Percentiles rank a stretch among this genome's conserved stretches.
These are phyloP conservation scores for Nicotiana otophora DNA, from an alignment of 257 asterid genomes.

Conservation along the genomic window DNA sequence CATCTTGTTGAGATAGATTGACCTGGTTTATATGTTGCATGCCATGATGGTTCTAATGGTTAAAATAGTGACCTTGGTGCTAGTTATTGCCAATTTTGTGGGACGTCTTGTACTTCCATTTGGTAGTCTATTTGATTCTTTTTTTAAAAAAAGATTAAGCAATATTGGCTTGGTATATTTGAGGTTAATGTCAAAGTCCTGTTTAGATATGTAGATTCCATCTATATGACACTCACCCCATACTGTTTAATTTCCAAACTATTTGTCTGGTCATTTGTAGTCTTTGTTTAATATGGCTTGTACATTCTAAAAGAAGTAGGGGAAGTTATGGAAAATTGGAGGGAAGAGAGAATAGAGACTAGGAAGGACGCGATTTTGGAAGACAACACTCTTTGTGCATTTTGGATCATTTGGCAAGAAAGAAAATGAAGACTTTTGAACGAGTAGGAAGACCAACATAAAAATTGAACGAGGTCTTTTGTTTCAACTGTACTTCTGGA, in stretches of 20 bases:
- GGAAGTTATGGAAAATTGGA: background rate
- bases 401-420: background rate
- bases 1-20: background rate
- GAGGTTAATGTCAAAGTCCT: background rate
- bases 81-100: background rate
- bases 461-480: background rate
- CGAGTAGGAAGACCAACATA: slow-evolving; percentile 3
- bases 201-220: background rate
- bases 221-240: background rate
- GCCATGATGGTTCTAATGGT: background rate
- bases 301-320: background rate
- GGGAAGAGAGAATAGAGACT: background rate
- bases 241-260: background rate
- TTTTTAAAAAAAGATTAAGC: background rate
- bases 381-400: background rate
- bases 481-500: background rate
- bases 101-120: background rate
- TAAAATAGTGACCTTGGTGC: background rate
- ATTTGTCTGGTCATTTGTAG: background rate
- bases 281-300: background rate
- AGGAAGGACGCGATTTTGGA: background rate
- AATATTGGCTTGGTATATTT: background rate
- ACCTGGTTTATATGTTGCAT: background rate
- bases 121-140: background rate
- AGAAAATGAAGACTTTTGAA: background rate